Evolutionary conservation across 2,329 filamentous ascomycete species (phyloP).

Genomic region (Epicoccum sorghinum): DNA sequence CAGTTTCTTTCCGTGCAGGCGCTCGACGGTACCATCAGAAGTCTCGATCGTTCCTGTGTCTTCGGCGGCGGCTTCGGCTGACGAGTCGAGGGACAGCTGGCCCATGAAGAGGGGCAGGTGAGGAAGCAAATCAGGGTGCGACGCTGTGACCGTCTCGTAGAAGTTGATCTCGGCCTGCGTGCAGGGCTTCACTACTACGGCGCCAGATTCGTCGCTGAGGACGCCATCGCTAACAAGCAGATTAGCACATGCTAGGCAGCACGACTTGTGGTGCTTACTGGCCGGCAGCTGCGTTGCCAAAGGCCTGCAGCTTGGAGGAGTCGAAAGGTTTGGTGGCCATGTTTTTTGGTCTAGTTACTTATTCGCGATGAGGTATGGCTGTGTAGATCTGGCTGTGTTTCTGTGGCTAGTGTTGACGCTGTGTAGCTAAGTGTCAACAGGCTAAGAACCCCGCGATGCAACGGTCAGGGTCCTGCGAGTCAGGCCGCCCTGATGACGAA

Average conservation of each 20-base stretch:
- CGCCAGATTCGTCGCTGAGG: conserved; percentile 80
- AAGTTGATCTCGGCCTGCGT: conserved; percentile 85
- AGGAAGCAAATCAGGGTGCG: conserved; percentile 74
- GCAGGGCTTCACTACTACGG: conserved; percentile 93
- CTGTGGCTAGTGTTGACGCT: conserved; percentile 16
- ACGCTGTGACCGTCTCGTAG: conserved; percentile 73
- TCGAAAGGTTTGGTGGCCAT: conserved; percentile 59
- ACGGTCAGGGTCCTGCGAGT: conserved; percentile 29
- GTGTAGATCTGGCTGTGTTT: conserved; percentile 10
- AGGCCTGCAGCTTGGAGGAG: conserved; percentile 68
- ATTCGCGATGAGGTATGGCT: background rate
- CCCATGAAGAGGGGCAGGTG: conserved; percentile 89
- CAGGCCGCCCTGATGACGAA: conserved; percentile 15
- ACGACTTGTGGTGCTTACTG: conserved; percentile 66
- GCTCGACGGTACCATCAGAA: conserved; percentile 34
- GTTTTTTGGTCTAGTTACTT: background rate
- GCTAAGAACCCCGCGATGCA: conserved; percentile 12
- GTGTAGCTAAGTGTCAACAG: conserved; percentile 4
- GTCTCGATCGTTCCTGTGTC: conserved; percentile 40
- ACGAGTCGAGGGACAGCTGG: conserved; percentile 65
- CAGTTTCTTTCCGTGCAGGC: conserved; percentile 66
- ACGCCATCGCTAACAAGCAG: conserved; percentile 75
- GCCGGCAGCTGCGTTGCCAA: conserved; percentile 79
- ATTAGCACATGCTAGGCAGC: conserved; percentile 16
- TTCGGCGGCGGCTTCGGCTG: conserved; percentile 17